Conservation (phyloP, 352 stramenopile genomes). For the Phytophthora pini region DNA sequence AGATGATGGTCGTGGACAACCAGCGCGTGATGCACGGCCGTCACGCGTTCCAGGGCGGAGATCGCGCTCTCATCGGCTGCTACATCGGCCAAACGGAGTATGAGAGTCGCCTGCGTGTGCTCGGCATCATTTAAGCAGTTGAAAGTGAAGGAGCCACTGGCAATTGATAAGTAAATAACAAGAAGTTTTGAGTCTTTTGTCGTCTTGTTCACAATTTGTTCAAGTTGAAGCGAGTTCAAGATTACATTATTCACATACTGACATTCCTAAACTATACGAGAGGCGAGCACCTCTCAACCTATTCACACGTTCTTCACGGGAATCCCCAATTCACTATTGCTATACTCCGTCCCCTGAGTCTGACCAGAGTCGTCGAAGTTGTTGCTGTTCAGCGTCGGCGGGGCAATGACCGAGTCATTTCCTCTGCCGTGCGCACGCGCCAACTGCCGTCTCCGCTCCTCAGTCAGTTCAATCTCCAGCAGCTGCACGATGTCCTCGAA, state of each 20-base stretch:
- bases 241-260: constrained; percentile 35
- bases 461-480: constrained; percentile 72
- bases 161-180: constrained; percentile 11
- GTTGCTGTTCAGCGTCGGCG: constrained; percentile 16
- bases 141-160: no score
- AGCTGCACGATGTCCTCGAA: constrained; percentile 86
- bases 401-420: constrained; percentile 29
- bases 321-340: constrained; percentile 8
- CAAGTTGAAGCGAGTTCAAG: constrained; percentile 17
- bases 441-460: constrained; percentile 50
- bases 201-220: neutral
- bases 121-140: constrained; percentile 74
- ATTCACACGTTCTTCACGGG: constrained; percentile 17
- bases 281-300: constrained; percentile 25
- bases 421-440: constrained; percentile 21
- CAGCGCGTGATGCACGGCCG: constrained; percentile 87
- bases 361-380: constrained; percentile 31
- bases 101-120: constrained; percentile 80
- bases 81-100: constrained; percentile 91
- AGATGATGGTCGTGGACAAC: constrained; percentile 91
- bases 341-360: constrained; percentile 14
- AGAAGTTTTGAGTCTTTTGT: constrained; percentile 18
- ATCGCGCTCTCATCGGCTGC: constrained; percentile 85
- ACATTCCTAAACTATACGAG: constrained; percentile 31
- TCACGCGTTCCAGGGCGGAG: constrained; percentile 76